Base-by-base conservation (phyloP, 1,284 basidiomycete genomes). In the Trametes versicolor region DNA sequence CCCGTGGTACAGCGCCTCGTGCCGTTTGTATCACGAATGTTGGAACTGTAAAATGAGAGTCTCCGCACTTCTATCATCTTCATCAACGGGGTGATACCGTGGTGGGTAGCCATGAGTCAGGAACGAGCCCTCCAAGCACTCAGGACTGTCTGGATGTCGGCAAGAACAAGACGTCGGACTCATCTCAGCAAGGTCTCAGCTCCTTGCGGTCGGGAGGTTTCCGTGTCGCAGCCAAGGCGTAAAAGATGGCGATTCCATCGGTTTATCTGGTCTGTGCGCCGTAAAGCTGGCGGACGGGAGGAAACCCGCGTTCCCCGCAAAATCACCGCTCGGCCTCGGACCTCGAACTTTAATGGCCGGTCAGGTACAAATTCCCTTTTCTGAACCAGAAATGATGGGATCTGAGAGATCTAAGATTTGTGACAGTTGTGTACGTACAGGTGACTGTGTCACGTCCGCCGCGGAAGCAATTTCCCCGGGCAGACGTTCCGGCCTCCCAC, bases 381-480 rank as follows among this genome's bases (percentile, higher is more conserved):
- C 6, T 7, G 41, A 17, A 43, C 41, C 2, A 39, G 15, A 12
- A 12, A 39, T 19, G 13, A 45, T 19, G 15, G 3, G 13, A 23
- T 19, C 43, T 32, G n/a, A 19, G 15, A 19, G 49, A 52, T 52
- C 50, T 52, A 2, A 52, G 50, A 52, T 52, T 32, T 17, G 50
- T 52, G 17, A 52, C 50, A 52, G 50, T 13, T 43, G 19, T 43
- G 41, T 43, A 43, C 41, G 50, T 36, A 52, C 50, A 34, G 2
- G 32, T 32, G 50, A 32, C 32, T 32, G 17, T 48, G 45, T 48
- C 45, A 48, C 45, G 43, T 5, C 9, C 45, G 45, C 25, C 45
- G 45, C 45, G 45, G 45, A 48, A 48, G 45, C 12, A 48, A 17
- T 48, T 48, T 19, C 43, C 7, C 13, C 19, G 21, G 41, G 8